Evolutionary conservation across 1,284 basidiomycete species (phyloP).

Genomic region (Microbotryum violaceum): DNA sequence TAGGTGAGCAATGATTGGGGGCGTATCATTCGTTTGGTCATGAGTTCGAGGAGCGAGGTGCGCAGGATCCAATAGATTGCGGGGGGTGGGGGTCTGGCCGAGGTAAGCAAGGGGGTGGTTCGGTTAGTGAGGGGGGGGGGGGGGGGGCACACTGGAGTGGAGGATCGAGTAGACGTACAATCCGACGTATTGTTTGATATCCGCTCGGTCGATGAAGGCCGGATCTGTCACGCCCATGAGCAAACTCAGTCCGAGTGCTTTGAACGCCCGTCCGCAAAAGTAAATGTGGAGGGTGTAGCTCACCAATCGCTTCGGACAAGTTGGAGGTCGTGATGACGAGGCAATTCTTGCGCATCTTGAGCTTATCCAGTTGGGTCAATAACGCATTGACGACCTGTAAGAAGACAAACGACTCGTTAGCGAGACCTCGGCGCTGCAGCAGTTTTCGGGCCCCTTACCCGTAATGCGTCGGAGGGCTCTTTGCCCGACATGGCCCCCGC

Average conservation of each 20-base stretch:
- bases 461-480: slow-evolving; percentile 89
- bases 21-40: slow-evolving; percentile 60
- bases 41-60: slow-evolving; percentile 72
- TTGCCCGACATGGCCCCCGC: slow-evolving; percentile 88
- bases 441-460: slow-evolving; percentile 49
- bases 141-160: background rate
- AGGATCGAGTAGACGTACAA: slow-evolving; percentile 8
- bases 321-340: slow-evolving; percentile 96
- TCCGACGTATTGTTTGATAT: slow-evolving; percentile 75
- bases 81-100: slow-evolving; percentile 42
- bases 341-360: slow-evolving; percentile 86
- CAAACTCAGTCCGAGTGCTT: background rate
- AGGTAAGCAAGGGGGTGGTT: background rate
- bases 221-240: slow-evolving; percentile 52
- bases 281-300: slow-evolving; percentile 20
- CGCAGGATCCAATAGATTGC: slow-evolving; percentile 92
- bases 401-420: background rate
- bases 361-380: slow-evolving; percentile 91
- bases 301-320: slow-evolving; percentile 86
- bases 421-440: too few relatives aligned
- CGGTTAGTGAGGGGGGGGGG: too few relatives aligned
- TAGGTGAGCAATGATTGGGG: background rate
- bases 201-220: slow-evolving; percentile 93
- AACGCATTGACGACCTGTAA: slow-evolving; percentile 90
- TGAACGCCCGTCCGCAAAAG: too few relatives aligned